A percentile compares a stretch with the other conserved stretches of the same genome.
phyloP scores from a whole-genome alignment of 116 monocot genomes.

The Cymodocea nodosa region DNA sequence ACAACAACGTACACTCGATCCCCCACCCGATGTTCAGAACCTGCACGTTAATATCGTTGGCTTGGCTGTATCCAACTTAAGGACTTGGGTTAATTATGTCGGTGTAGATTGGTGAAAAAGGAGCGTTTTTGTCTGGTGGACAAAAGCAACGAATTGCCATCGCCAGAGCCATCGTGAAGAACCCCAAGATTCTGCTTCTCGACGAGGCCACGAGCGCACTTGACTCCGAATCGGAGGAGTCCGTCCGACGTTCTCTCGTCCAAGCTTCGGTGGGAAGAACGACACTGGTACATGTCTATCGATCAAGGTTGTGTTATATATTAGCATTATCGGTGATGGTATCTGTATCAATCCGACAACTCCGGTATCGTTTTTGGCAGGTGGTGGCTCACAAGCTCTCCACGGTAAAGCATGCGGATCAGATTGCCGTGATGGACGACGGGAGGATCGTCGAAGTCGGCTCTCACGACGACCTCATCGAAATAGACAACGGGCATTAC shows the following conservation, averaged over 20 bases:
- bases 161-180: slow-evolving; percentile 68
- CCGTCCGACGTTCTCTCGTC: slow-evolving; percentile 63
- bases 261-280: slow-evolving; percentile 83
- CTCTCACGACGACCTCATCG: slow-evolving; percentile 45
- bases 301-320: no score
- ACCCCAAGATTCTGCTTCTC: slow-evolving; percentile 68
- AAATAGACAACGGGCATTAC: slow-evolving; percentile 28
- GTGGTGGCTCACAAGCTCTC: slow-evolving; percentile 88
- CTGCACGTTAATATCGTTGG: neutral
- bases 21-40: neutral
- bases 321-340: no score
- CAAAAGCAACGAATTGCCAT: slow-evolving; percentile 85
- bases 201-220: slow-evolving; percentile 91
- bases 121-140: slow-evolving; percentile 59
- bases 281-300: slow-evolving; percentile 47
- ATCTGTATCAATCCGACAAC: no score
- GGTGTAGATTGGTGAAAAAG: slow-evolving; percentile 62
- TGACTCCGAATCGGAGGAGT: slow-evolving; percentile 71
- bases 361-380: slow-evolving; percentile 12
- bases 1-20: no score
- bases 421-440: slow-evolving; percentile 44
- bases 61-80: neutral
- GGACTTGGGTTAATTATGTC: neutral
- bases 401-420: slow-evolving; percentile 54
- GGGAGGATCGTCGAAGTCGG: slow-evolving; percentile 59